These are phyloP conservation scores for Pyrrhoderma lamaoense DNA, from an alignment of 1,284 basidiomycete genomes.

Conservation along the genomic window DNA sequence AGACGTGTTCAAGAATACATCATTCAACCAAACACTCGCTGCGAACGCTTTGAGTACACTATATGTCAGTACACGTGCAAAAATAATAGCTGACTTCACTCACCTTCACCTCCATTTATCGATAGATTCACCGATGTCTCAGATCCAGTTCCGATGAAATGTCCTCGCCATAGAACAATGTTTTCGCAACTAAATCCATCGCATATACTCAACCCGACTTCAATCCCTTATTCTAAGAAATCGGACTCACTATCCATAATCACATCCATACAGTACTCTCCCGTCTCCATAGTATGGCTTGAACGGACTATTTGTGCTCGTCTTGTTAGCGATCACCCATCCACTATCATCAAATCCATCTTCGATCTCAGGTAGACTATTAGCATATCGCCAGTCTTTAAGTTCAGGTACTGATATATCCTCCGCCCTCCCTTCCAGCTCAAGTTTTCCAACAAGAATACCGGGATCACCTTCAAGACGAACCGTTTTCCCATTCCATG, in stretches of 20 bases:
- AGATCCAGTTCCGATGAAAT: constrained; percentile 54
- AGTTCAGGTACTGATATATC: neutral
- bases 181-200: constrained; percentile 80
- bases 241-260: constrained; percentile 61
- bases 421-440: neutral
- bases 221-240: neutral
- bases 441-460: constrained; percentile 1
- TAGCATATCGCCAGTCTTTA: constrained; percentile 59
- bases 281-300: constrained; percentile 67
- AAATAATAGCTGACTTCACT: neutral
- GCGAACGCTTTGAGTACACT: constrained; percentile 49
- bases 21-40: constrained; percentile 74
- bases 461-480: constrained; percentile 21
- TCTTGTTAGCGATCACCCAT: constrained; percentile 64
- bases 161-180: constrained; percentile 71
- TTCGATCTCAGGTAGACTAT: constrained; percentile 65
- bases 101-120: constrained; percentile 74
- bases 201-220: too few species aligned
- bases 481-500: constrained; percentile 62
- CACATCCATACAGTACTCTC: constrained; percentile 68
- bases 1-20: constrained; percentile 61
- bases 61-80: neutral
- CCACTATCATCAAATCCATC: constrained; percentile 46
- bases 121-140: constrained; percentile 61
- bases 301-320: constrained; percentile 59